Percentiles rank a stretch among this genome's conserved stretches.
Evolutionary conservation across 1,139 yeast genomes (phyloP).

Genomic region (Blastobotrys arbuscula): DNA sequence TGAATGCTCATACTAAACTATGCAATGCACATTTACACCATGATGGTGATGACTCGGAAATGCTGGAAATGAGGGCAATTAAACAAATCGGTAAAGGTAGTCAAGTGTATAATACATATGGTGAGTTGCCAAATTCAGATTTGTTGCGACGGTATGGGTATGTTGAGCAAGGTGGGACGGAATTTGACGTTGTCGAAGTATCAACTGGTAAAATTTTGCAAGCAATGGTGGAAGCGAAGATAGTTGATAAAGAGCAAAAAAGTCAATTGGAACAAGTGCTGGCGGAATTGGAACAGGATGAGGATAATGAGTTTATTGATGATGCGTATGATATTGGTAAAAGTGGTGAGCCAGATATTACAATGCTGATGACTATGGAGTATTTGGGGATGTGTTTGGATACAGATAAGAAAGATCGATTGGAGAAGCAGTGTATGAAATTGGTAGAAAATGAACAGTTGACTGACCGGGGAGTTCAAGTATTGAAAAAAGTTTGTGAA

Average conservation of each 20-base stretch:
- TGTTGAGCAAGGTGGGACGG: conserved; percentile 71
- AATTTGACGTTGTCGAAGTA: conserved; percentile 77
- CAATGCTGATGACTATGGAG: conserved; percentile 15
- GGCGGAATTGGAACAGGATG: conserved; percentile 17
- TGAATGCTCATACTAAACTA: conserved; percentile 78
- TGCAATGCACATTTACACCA: conserved; percentile 63
- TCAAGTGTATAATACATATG: conserved; percentile 83
- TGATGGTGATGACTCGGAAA: conserved; percentile 32
- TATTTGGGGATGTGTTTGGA: conserved; percentile 9
- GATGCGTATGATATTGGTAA: conserved; percentile 31
- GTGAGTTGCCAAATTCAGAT: conserved; percentile 86
- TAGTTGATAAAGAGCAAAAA: conserved; percentile 16
- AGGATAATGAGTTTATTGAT: conserved; percentile 27
- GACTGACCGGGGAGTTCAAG: conserved; percentile 19
- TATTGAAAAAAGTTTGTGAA: conserved; percentile 19
- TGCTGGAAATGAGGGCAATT: conserved; percentile 66
- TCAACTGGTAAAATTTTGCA: conserved; percentile 23
- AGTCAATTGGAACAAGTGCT: conserved; percentile 19
- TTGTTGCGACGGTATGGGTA: conserved; percentile 86
- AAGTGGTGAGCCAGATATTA: conserved; percentile 25
- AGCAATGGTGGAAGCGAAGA: conserved; percentile 14
- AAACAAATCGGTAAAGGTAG: conserved; percentile 55
- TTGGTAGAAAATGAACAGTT: conserved; percentile 19
- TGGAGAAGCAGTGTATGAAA: conserved; percentile 20
- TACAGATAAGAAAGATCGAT: conserved; percentile 9